These are phyloP conservation scores for Arthrobotrys megalospora DNA, from an alignment of 2,329 filamentous ascomycete species.

Conservation along the genomic window DNA sequence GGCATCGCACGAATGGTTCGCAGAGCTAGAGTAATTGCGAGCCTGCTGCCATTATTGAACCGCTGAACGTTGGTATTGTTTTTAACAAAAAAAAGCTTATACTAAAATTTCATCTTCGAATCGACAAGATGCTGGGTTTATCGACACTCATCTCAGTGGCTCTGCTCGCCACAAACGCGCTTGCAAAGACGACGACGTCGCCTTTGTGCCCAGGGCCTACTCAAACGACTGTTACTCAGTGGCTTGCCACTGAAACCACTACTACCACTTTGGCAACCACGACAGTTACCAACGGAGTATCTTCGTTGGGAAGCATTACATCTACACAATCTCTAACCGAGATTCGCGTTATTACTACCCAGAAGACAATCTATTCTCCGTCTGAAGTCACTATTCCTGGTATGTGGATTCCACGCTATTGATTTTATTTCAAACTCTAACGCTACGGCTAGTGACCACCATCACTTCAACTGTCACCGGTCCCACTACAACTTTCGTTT, in stretches of 20 bases:
- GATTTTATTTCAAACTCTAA: neutral
- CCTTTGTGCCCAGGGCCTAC: slow-evolving; percentile 37
- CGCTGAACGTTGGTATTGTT: no score
- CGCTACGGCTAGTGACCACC: neutral
- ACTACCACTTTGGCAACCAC: slow-evolving; percentile 34
- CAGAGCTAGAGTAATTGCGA: neutral
- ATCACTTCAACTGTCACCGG: slow-evolving; percentile 19
- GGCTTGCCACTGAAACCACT: slow-evolving; percentile 19
- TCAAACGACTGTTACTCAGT: slow-evolving; percentile 31
- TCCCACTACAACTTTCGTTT: slow-evolving; percentile 32
- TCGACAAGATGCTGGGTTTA: slow-evolving; percentile 22
- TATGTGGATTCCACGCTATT: slow-evolving; percentile 3
- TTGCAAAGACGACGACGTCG: slow-evolving; percentile 1
- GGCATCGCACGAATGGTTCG: neutral
- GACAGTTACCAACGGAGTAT: slow-evolving; percentile 27
- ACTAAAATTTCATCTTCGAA: no score
- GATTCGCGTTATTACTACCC: slow-evolving; percentile 32
- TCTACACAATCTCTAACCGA: slow-evolving; percentile 36
- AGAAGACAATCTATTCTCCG: slow-evolving; percentile 34
- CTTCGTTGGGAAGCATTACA: slow-evolving; percentile 37
- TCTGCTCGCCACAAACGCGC: slow-evolving; percentile 9
- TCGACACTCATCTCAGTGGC: neutral
- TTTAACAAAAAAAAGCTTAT: no score
- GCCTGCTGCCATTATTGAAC: neutral
- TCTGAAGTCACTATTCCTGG: slow-evolving; percentile 22